phyloP scores from a whole-genome alignment of 176 grass and related monocot species.

The Avena atlantica region DNA sequence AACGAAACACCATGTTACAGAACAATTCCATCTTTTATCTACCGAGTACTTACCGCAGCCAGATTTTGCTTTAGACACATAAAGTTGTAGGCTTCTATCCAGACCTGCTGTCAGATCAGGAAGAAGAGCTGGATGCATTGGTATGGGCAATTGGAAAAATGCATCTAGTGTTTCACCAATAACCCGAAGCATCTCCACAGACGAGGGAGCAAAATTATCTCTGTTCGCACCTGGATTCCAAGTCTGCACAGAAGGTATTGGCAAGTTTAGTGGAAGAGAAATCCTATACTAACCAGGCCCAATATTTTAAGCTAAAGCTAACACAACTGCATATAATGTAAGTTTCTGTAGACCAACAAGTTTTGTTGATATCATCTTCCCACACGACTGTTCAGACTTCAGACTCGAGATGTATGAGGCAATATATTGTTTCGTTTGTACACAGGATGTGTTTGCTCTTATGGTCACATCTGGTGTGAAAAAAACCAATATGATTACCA shows the following conservation, averaged over 20 bases:
- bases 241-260: slow-evolving; percentile 58
- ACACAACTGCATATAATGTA: slow-evolving; percentile 13
- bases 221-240: slow-evolving; percentile 96
- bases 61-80: slow-evolving; percentile 88
- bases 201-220: slow-evolving; percentile 83
- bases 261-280: slow-evolving; percentile 35
- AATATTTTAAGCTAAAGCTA: slow-evolving; percentile 25
- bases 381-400: slow-evolving; percentile 3
- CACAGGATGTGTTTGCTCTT: neutral
- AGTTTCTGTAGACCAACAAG: neutral
- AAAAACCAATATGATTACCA: slow-evolving; percentile 20
- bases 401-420: neutral
- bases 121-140: slow-evolving; percentile 87
- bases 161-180: slow-evolving; percentile 95
- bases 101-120: slow-evolving; percentile 83
- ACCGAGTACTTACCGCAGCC: slow-evolving; percentile 76
- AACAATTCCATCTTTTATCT: slow-evolving; percentile 29
- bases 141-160: slow-evolving; percentile 91
- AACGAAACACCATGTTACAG: slow-evolving; percentile 22
- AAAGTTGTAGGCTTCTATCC: slow-evolving; percentile 89
- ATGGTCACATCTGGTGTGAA: neutral
- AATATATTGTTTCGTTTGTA: slow-evolving; percentile 25
- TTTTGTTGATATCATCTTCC: neutral
- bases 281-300: slow-evolving; percentile 6
- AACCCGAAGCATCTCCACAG: slow-evolving; percentile 88